These are phyloP conservation scores for Mycena citricolor DNA, from an alignment of 1,284 basidiomycete genomes.

Conservation along the genomic window DNA sequence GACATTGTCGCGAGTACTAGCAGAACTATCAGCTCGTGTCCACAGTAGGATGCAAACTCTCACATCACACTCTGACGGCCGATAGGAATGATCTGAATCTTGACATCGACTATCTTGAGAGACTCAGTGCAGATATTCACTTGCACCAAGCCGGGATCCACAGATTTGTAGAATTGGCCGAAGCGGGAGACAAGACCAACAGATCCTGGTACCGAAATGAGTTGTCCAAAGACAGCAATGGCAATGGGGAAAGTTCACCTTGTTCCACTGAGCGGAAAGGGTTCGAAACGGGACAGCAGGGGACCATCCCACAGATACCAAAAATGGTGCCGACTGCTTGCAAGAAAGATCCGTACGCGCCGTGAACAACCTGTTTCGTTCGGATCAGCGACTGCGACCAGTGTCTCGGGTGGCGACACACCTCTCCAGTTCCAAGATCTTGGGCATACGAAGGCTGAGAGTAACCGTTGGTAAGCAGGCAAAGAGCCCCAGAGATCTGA, in stretches of 20 bases:
- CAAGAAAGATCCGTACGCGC: conserved; percentile 81
- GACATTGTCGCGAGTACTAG: conserved; percentile 82
- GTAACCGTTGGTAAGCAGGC: conserved; percentile 11
- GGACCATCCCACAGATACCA: conserved; percentile 76
- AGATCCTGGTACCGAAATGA: conserved; percentile 49
- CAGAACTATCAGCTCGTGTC: conserved; percentile 2
- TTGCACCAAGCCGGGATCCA: conserved; percentile 89
- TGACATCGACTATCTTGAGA: conserved; percentile 86
- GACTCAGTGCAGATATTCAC: conserved; percentile 93
- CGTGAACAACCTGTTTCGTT: conserved; percentile 64
- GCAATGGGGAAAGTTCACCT: conserved; percentile 41
- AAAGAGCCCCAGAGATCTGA: conserved; percentile 11
- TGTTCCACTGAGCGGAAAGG: conserved; percentile 81
- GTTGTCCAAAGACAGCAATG: conserved; percentile 7
- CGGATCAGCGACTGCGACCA: conserved; percentile 12
- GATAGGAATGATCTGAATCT: conserved; percentile 89
- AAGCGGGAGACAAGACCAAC: conserved; percentile 92
- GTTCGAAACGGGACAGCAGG: conserved; percentile 82
- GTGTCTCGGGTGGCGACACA: conserved; percentile 21
- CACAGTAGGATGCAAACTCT: conserved; percentile 23
- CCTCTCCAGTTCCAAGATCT: conserved; percentile 73
- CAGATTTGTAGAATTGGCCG: conserved; percentile 92
- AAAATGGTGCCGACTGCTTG: conserved; percentile 60
- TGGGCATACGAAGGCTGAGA: conserved; percentile 83
- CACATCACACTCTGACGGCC: conserved; percentile 82